Evolutionary conservation across 2,329 filamentous ascomycete genomes (phyloP), one percentile per base, ranked within the genome.

Genomic region (Fulvia fulva): DNA sequence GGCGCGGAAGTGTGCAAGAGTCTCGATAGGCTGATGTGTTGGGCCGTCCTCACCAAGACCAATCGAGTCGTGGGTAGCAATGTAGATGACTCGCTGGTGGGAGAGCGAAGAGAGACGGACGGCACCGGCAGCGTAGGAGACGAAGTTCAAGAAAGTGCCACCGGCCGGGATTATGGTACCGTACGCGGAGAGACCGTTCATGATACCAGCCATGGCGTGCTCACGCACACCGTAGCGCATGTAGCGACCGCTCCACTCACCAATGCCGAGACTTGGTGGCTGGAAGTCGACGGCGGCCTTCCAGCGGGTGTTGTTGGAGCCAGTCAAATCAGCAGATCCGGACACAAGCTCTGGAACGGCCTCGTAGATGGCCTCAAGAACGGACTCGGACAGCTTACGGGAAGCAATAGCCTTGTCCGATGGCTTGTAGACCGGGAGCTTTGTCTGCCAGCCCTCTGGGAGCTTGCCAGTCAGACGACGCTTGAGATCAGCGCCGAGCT

Each of bases 91-190:
- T 71, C 93, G 93, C 76, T 92, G 84, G 77, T 90, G 92, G 49
- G 92, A 96, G 68, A 99, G 85, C 43, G 94, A 87, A 37, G 92
- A 96, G 62, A 99, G 87, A 79, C 94, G 93, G 74, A 97, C 88
- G 71, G 94, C 88, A 78, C 94, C 94, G 66, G 94, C 91, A 68
- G 90, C 93, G 77, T 99, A 99, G 25, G 93, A 97, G 68, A 97
- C 91, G 78, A 99, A 99, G 88, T 97, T 99, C 69, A 99, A 83
- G 87, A 99, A 99, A 71, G 94, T 97, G 79, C 94, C 94, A 67
- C 87, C 87, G 69, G 92, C 96, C 68, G 94, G 94, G 74, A 99
- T 88, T 73, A 97, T 82, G 72, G 91, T 96, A 70, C 94, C 94
- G 78, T 97, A 99, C 64, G 92, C 94, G 65, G 91, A 86, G 60